Base-by-base conservation (phyloP, 2,329 filamentous ascomycete species). In the Neocucurbitaria cava region DNA sequence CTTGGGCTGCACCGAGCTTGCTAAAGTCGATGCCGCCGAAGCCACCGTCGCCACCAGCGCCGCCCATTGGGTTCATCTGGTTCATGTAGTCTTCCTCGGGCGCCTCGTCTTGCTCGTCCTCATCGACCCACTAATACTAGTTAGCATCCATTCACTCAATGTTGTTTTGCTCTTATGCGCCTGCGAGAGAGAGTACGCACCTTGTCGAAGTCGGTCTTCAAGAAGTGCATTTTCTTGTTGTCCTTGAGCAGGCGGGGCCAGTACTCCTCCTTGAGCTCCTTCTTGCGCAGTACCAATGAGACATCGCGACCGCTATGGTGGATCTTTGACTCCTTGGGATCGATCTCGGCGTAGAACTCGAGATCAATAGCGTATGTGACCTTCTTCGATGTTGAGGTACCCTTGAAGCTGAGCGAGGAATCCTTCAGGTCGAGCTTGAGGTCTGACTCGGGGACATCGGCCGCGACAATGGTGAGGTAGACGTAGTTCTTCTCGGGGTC, bases 151-250 rank as follows among this genome's bases (percentile, higher is more conserved):
- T 40, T 18, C 21, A 26, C 20, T 11, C 28, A 3, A 0, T 30
- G 1, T 13, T 13, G 21, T 7, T 9, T 2, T 13, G 5, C 3
- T 35, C 13, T 35, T 17, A 13, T 17, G 13, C 13, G 17, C 13
- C 3, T 35, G 13, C 3, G 10, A 24, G 18, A 17, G 38, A 36
- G 30, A 7, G 2, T 11, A 68, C 83, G 56, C 76, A 89, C 87
- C 89, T 96, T 97, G 83, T 97, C 93, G 71, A 99, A 99, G 82
- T 99, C 90, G 63, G 95, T 98, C 89, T 96, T 96, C 73, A 99
- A 81, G 86, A 92, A 99, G 82, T 98, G 95, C 50, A 91, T 81
- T 83, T 92, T 96, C 85, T 91, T 89, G 66, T 82, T 78, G 57
- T 94, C 91, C 88, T 97, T 97, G 76, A 97, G 85, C 72, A 99